Conservation (phyloP, 495 filamentous ascomycete species). For the Hypoxylon cercidicola region DNA sequence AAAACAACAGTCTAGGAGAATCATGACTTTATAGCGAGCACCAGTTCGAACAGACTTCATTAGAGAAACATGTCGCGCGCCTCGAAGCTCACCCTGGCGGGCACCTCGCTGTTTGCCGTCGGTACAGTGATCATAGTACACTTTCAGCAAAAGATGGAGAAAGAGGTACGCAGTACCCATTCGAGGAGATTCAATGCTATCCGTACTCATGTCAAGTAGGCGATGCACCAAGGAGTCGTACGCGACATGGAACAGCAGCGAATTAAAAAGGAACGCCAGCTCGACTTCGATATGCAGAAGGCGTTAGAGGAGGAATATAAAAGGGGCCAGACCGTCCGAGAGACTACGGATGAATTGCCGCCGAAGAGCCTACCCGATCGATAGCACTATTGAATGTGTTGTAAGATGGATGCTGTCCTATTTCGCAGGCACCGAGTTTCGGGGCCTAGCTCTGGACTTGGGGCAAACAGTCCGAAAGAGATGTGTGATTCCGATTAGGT, state of each 20-base stretch:
- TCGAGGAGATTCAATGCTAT: not conserved
- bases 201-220: slow-evolving; percentile 58
- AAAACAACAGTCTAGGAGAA: not conserved
- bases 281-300: slow-evolving; percentile 93
- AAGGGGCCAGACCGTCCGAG: slow-evolving; percentile 75
- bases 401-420: not conserved
- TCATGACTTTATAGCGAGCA: not conserved
- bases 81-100: slow-evolving; percentile 83
- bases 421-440: not conserved
- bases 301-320: slow-evolving; percentile 87
- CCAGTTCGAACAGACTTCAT: not conserved
- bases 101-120: slow-evolving; percentile 78
- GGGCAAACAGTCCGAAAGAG: no score
- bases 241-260: slow-evolving; percentile 95
- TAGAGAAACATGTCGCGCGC: slow-evolving; percentile 81
- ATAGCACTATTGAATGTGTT: slow-evolving; percentile 8
- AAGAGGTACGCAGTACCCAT: slow-evolving; percentile 68
- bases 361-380: slow-evolving; percentile 36
- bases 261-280: slow-evolving; percentile 84
- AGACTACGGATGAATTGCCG: slow-evolving; percentile 46
- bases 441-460: no score
- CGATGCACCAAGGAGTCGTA: slow-evolving; percentile 95
- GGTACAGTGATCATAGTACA: slow-evolving; percentile 89
- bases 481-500: not conserved
- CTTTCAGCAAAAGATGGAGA: slow-evolving; percentile 84